These are phyloP conservation scores for Epicoccum nigrum DNA, from an alignment of 2,329 filamentous ascomycete species.

Conservation along the genomic window DNA sequence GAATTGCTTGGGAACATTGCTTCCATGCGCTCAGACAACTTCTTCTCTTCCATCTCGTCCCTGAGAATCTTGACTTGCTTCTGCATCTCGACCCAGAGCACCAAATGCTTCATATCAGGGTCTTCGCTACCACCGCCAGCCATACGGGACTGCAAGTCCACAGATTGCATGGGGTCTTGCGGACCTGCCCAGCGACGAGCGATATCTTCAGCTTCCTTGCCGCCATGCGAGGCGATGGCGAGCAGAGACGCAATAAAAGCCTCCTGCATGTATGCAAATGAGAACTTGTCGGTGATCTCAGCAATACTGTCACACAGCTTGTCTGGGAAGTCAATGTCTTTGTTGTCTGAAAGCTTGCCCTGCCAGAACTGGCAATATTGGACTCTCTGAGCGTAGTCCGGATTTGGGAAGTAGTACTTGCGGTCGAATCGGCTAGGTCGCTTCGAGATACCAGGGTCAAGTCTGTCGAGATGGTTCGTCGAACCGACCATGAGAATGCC, in stretches of 20 bases:
- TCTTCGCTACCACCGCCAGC: constrained; percentile 10
- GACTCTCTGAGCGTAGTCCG: constrained; percentile 46
- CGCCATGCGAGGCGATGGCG: constrained; percentile 39
- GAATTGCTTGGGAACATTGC: constrained; percentile 2
- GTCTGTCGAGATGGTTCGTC: constrained; percentile 67
- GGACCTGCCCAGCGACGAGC: constrained; percentile 36
- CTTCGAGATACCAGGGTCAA: constrained; percentile 67
- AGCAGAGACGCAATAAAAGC: constrained; percentile 51
- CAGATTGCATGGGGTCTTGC: constrained; percentile 29
- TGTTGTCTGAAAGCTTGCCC: constrained; percentile 46
- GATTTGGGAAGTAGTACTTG: constrained; percentile 55
- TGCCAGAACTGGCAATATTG: constrained; percentile 56
- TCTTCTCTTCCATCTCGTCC: constrained; percentile 48
- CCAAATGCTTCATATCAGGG: constrained; percentile 43
- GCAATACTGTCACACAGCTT: constrained; percentile 49
- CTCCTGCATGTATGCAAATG: constrained; percentile 56
- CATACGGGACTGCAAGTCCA: constrained; percentile 3
- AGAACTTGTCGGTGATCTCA: constrained; percentile 52
- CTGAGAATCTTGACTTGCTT: constrained; percentile 51
- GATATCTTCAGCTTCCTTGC: constrained; percentile 17
- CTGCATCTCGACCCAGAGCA: constrained; percentile 52
- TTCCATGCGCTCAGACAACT: constrained; percentile 12
- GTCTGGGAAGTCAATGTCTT: constrained; percentile 50
- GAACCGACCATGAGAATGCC: constrained; percentile 73
- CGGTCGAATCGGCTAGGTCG: constrained; percentile 55